Conservation (phyloP, 768 basidiomycete species). For the Leccinum olivaceopallidum region DNA sequence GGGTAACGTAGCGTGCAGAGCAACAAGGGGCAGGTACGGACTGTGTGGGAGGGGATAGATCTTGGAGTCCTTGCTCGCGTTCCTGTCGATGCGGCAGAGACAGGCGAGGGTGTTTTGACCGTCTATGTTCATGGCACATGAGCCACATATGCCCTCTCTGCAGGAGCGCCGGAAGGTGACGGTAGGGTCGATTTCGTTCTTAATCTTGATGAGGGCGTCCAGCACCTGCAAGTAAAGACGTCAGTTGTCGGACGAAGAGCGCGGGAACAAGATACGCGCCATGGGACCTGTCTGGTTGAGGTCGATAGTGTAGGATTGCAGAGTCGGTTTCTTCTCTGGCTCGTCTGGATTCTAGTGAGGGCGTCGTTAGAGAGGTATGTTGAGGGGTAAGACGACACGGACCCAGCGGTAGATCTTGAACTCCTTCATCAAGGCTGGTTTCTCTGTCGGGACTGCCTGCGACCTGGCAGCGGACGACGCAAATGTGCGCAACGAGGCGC, state of each 20-base stretch:
- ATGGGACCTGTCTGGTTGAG: slow-evolving; percentile 95
- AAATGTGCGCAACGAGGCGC: slow-evolving; percentile 32
- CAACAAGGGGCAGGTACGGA: slow-evolving; percentile 40
- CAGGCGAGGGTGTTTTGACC: slow-evolving; percentile 98
- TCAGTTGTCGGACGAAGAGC: slow-evolving; percentile 1
- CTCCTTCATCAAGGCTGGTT: slow-evolving; percentile 79
- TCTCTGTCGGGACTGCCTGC: slow-evolving; percentile 55
- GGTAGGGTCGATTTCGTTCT: slow-evolving; percentile 97
- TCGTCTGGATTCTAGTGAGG: slow-evolving; percentile 83
- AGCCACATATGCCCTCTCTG: slow-evolving; percentile 95
- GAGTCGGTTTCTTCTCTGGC: slow-evolving; percentile 84
- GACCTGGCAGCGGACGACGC: slow-evolving; percentile 26
- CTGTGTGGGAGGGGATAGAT: slow-evolving; percentile 98
- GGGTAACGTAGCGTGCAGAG: neutral
- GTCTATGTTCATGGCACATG: slow-evolving; percentile 99
- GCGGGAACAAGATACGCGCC: slow-evolving; percentile 43
- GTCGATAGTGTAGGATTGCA: slow-evolving; percentile 92
- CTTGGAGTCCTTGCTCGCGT: slow-evolving; percentile 70
- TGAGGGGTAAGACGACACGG: neutral
- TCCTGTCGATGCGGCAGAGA: slow-evolving; percentile 90
- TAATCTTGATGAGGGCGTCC: slow-evolving; percentile 97
- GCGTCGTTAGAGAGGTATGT: neutral
- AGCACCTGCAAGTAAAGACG: slow-evolving; percentile 50
- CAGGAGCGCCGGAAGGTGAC: slow-evolving; percentile 94
- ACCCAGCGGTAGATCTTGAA: slow-evolving; percentile 99